phyloP scores from a whole-genome alignment of 805 yeast species.

The Suhomyces pyralidae region DNA sequence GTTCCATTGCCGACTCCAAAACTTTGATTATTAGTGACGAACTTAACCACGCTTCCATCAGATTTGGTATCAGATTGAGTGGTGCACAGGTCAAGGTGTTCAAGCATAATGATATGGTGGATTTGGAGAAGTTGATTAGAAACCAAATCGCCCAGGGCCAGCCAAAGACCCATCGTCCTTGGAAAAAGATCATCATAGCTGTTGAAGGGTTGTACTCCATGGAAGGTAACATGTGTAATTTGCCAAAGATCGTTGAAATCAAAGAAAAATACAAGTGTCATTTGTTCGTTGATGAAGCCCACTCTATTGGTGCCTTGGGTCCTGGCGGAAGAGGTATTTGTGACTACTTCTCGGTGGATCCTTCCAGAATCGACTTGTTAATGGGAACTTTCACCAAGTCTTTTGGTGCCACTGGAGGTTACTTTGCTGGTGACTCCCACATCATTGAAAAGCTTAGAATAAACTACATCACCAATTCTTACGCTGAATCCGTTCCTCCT shows the following conservation, averaged over 20 bases:
- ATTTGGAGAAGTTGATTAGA: slow-evolving; percentile 70
- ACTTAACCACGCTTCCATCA: slow-evolving; percentile 90
- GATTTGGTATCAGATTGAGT: slow-evolving; percentile 89
- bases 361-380: slow-evolving; percentile 73
- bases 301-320: slow-evolving; percentile 98
- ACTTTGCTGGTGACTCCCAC: slow-evolving; percentile 71
- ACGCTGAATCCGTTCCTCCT: slow-evolving; percentile 87
- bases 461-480: slow-evolving; percentile 66
- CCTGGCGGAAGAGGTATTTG: slow-evolving; percentile 92
- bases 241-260: slow-evolving; percentile 70
- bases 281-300: slow-evolving; percentile 95
- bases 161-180: slow-evolving; percentile 92
- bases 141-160: slow-evolving; percentile 92
- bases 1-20: slow-evolving; percentile 78
- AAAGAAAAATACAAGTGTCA: slow-evolving; percentile 85
- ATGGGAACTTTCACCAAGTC: slow-evolving; percentile 99
- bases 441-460: slow-evolving; percentile 73
- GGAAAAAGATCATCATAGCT: slow-evolving; percentile 82
- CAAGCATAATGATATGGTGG: slow-evolving; percentile 86
- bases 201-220: slow-evolving; percentile 91
- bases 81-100: slow-evolving; percentile 92
- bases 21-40: slow-evolving; percentile 93
- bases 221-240: slow-evolving; percentile 88
- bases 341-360: slow-evolving; percentile 82
- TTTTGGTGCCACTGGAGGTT: slow-evolving; percentile 99